Evolutionary conservation across 2,329 filamentous ascomycete species (phyloP).

Genomic region (Colletotrichum limetticola): DNA sequence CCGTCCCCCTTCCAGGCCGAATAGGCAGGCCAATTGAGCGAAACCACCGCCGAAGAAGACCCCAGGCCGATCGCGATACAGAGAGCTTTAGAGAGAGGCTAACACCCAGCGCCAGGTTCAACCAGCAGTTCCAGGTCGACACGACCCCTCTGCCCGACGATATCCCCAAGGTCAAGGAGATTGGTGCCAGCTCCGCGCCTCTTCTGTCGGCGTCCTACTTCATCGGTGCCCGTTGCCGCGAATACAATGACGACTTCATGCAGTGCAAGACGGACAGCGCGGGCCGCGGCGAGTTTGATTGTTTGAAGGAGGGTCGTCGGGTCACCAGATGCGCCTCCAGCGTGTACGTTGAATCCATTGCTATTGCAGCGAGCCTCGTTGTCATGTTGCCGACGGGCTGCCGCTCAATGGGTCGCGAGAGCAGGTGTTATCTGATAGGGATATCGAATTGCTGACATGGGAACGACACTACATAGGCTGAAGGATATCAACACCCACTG

Average conservation of each 20-base stretch:
- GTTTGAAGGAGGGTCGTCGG: constrained; percentile 94
- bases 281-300: constrained; percentile 91
- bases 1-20: neutral
- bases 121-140: constrained; percentile 92
- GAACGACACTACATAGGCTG: constrained; percentile 64
- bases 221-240: constrained; percentile 93
- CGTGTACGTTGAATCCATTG: constrained; percentile 74
- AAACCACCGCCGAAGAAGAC: neutral
- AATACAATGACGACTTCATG: constrained; percentile 99
- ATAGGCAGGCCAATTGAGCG: constrained; percentile 5
- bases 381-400: neutral
- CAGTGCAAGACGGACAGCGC: constrained; percentile 97
- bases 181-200: constrained; percentile 92
- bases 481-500: constrained; percentile 97
- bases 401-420: neutral
- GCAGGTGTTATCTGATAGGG: neutral
- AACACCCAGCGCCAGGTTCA: constrained; percentile 75
- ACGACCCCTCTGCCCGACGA: constrained; percentile 92
- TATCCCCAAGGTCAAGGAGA: constrained; percentile 92
- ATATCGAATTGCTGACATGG: constrained; percentile 6
- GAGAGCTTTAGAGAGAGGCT: constrained; percentile 33
- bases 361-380: neutral
- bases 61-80: neutral
- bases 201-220: constrained; percentile 94
- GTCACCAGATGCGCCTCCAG: constrained; percentile 96